Conservation (phyloP, 805 yeast species). For the Cyberlindnera euphorbiiphila region DNA sequence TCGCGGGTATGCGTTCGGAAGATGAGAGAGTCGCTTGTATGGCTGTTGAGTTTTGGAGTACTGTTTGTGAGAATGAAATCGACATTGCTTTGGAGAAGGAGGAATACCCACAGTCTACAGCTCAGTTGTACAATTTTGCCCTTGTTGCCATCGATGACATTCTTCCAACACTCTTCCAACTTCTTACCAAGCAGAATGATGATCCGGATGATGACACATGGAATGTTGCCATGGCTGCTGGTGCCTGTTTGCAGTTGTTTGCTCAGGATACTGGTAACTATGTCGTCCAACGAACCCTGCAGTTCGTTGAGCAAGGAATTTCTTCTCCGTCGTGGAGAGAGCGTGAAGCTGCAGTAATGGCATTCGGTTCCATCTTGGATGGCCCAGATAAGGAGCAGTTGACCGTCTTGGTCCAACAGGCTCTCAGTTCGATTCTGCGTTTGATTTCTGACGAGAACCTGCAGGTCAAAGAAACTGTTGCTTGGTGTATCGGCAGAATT, state of each 20-base stretch:
- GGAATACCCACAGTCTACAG: conserved; percentile 50
- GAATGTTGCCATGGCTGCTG: conserved; percentile 99
- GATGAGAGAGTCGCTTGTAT: conserved; percentile 90
- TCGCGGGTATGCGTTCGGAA: conserved; percentile 80
- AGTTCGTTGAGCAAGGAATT: conserved; percentile 77
- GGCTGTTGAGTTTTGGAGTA: conserved; percentile 99
- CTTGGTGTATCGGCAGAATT: conserved; percentile 97
- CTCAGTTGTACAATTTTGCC: conserved; percentile 75
- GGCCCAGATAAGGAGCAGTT: conserved; percentile 82
- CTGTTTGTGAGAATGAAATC: conserved; percentile 98
- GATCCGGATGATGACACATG: conserved; percentile 95
- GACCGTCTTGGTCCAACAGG: conserved; percentile 68
- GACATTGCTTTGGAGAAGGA: conserved; percentile 70
- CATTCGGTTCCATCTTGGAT: conserved; percentile 93
- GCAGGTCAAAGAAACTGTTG: conserved; percentile 94
- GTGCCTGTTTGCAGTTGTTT: conserved; percentile 90
- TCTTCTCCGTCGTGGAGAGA: conserved; percentile 66
- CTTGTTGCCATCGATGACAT: conserved; percentile 79
- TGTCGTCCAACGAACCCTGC: conserved; percentile 80
- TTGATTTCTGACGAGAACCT: conserved; percentile 71
- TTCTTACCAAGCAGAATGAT: conserved; percentile 85
- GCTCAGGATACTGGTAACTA: conserved; percentile 87
- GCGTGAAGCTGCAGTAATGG: conserved; percentile 98
- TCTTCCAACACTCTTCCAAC: conserved; percentile 75
- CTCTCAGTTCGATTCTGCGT: conserved; percentile 70